Evolutionary conservation across 371 early-diverging fungal genomes (phyloP).

Genomic region (Mortierella sp.): DNA sequence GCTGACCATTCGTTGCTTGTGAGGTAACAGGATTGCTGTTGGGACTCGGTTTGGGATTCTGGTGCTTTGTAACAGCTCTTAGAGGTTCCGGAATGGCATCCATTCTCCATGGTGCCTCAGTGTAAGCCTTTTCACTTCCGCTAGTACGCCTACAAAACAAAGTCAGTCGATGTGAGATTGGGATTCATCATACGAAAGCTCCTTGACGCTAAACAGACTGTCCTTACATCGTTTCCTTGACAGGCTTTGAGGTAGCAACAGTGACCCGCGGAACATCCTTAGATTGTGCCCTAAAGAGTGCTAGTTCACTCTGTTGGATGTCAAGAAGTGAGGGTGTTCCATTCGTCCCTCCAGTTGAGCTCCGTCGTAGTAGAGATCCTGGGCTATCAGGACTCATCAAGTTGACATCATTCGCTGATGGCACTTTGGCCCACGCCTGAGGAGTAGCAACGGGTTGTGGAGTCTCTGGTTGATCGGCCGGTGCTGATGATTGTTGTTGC

Average conservation of each 20-base stretch:
- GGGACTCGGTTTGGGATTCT: constrained; percentile 29
- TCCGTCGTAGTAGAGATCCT: background rate
- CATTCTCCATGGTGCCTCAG: constrained; percentile 50
- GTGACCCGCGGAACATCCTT: constrained; percentile 36
- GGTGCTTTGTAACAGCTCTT: constrained; percentile 39
- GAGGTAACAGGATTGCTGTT: constrained; percentile 5
- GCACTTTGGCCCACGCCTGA: constrained; percentile 27
- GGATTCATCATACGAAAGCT: background rate
- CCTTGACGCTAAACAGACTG: background rate
- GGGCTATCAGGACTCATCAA: background rate
- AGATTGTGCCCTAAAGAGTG: constrained; percentile 27
- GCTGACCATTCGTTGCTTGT: background rate
- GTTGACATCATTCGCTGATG: constrained; percentile 4
- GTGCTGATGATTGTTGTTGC: constrained; percentile 15
- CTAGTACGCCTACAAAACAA: constrained; percentile 13
- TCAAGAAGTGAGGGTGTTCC: constrained; percentile 18
- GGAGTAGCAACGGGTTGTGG: background rate
- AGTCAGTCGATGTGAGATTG: background rate
- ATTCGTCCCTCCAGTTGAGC: background rate
- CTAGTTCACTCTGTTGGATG: constrained; percentile 36
- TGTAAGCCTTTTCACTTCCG: constrained; percentile 14
- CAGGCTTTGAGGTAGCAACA: constrained; percentile 44
- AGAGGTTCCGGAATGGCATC: constrained; percentile 50
- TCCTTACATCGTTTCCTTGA: constrained; percentile 44
- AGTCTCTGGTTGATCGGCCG: background rate